A percentile compares a stretch with the other conserved stretches of the same genome.
These are phyloP conservation scores for Cutaneotrichosporon cavernicola DNA, from an alignment of 1,284 basidiomycete species.

Conservation along the genomic window DNA sequence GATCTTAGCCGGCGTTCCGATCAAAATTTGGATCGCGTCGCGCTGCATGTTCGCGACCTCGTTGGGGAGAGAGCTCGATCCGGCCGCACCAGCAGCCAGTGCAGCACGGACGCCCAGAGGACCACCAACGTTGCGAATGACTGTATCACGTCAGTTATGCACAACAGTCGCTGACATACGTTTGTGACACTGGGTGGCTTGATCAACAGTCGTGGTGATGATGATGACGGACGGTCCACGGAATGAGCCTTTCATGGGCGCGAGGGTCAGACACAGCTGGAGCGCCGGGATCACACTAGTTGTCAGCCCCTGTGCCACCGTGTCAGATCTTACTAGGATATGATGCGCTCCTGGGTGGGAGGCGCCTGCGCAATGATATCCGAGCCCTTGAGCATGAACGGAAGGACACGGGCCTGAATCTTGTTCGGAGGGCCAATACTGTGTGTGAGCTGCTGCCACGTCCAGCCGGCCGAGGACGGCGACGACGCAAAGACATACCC, in stretches of 20 bases:
- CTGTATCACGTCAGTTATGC: slow-evolving; percentile 46
- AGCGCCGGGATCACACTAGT: slow-evolving; percentile 78
- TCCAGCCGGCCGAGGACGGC: not conserved
- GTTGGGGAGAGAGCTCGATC: slow-evolving; percentile 65
- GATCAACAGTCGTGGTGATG: slow-evolving; percentile 95
- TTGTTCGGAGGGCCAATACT: slow-evolving; percentile 97
- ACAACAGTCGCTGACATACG: slow-evolving; percentile 32
- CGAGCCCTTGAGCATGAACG: slow-evolving; percentile 83
- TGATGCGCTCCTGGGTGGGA: slow-evolving; percentile 95
- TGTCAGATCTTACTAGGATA: slow-evolving; percentile 65
- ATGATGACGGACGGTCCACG: slow-evolving; percentile 84
- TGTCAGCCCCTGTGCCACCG: slow-evolving; percentile 15
- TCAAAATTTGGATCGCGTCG: slow-evolving; percentile 89
- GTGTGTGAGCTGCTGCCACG: slow-evolving; percentile 11
- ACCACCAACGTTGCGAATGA: slow-evolving; percentile 90
- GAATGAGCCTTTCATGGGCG: slow-evolving; percentile 60
- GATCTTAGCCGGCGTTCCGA: slow-evolving; percentile 94
- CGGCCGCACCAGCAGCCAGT: slow-evolving; percentile 73
- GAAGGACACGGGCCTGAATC: slow-evolving; percentile 93
- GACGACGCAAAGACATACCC: slow-evolving; percentile 62
- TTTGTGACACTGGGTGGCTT: slow-evolving; percentile 95
- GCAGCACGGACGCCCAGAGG: slow-evolving; percentile 85
- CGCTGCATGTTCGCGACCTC: slow-evolving; percentile 82
- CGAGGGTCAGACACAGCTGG: slow-evolving; percentile 70
- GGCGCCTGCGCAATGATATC: slow-evolving; percentile 99